phyloP scores from a whole-genome alignment of 768 basidiomycete species.

The Tulasnella sp. region DNA sequence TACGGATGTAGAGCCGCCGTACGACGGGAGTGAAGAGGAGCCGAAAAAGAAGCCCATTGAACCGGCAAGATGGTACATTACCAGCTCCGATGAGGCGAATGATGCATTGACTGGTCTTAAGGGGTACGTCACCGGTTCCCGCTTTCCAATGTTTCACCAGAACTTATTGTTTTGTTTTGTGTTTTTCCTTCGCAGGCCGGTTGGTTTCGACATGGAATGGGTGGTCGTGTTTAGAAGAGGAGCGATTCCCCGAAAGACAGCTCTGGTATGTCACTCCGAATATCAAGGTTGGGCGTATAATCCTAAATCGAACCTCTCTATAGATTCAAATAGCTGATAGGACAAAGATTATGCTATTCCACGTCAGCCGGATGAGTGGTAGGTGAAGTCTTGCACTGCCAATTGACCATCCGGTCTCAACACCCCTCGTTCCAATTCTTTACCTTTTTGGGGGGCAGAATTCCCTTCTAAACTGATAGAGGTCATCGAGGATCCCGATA shows the following conservation, averaged over 20 bases:
- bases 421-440: not conserved
- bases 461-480: not conserved
- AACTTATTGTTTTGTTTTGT: not conserved
- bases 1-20: not conserved
- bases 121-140: not conserved
- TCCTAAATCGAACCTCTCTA: not conserved
- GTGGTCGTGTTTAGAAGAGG: not conserved
- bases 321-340: conserved; percentile 46
- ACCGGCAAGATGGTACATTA: conserved; percentile 2
- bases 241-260: conserved; percentile 5
- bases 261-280: not conserved
- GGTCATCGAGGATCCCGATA: conserved; percentile 42
- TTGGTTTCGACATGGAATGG: conserved; percentile 27
- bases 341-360: conserved; percentile 45
- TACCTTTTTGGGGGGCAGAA: not conserved
- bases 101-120: conserved; percentile 1
- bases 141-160: not conserved
- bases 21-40: not conserved
- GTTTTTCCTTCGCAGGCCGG: not conserved
- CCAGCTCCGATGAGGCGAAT: not conserved
- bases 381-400: conserved; percentile 14
- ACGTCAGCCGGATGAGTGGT: conserved; percentile 50
- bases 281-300: not conserved
- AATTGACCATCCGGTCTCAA: not conserved
- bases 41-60: not conserved